phyloP scores from a whole-genome alignment of 331 rosid species.

The Cydonia oblonga region DNA sequence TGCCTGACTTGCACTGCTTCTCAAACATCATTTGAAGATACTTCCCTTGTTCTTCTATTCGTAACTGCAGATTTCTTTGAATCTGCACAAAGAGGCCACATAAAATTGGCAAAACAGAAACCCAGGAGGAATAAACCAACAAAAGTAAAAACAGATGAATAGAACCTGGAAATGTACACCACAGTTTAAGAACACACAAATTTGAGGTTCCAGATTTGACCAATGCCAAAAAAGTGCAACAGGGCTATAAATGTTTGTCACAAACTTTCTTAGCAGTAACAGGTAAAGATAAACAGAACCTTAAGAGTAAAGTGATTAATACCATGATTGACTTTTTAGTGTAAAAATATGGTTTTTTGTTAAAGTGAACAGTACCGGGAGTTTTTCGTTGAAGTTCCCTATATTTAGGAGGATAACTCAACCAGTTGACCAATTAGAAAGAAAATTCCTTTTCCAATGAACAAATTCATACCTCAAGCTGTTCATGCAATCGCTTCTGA shows the following conservation, averaged over 20 bases:
- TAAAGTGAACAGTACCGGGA: no score
- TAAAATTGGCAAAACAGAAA: not conserved
- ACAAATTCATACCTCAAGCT: conserved; percentile 68
- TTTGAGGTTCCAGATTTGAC: not conserved
- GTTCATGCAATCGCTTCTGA: conserved; percentile 93
- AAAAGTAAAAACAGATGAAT: not conserved
- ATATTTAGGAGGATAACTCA: not conserved
- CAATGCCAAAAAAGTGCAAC: not conserved
- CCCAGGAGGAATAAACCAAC: not conserved
- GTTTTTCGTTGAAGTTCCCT: no score
- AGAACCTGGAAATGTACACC: not conserved
- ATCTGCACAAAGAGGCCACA: conserved; percentile 33
- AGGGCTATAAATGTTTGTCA: not conserved
- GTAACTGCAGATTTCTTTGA: conserved; percentile 89
- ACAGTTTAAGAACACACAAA: no score
- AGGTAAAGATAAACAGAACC: not conserved
- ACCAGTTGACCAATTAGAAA: not conserved
- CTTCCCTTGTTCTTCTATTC: conserved; percentile 97
- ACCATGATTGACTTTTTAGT: no score
- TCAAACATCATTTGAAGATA: conserved; percentile 93
- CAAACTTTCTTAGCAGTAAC: not conserved
- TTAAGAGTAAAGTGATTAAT: no score
- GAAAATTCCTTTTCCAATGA: not conserved
- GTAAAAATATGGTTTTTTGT: no score
- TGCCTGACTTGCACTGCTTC: conserved; percentile 78